Evolutionary conservation across 2,329 filamentous ascomycete species (phyloP), one percentile per base, ranked within the genome.

Genomic region (Triangularia setosa): DNA sequence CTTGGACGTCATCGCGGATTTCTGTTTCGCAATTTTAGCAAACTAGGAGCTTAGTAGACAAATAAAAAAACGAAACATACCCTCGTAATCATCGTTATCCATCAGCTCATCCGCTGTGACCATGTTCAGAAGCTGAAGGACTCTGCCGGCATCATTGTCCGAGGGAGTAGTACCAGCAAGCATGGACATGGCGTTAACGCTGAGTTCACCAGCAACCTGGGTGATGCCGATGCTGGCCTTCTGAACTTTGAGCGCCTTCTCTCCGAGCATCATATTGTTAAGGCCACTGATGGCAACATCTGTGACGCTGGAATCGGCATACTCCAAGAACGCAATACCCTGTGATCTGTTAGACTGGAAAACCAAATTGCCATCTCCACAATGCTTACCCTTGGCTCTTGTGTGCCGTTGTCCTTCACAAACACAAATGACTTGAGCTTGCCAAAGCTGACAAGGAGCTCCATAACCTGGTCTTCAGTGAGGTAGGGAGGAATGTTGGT

Each of bases 271-370:
- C 89, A 99, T 97, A 33, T 90, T 91, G 72, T 98, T 94, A 28
- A 99, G 81, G 11, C 92, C 92, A 70, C 97, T 91, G 14, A 98
- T 89, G 12, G 95, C 95, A 65, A 94, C 89, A 64, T 91, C 88
- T 24, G 95, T 97, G 44, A 86, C 84, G 8, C 83, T 75, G 7
- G 92, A 84, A 67, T 98, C 92, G 61, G 86, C 83, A 72, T 97
- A 99, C 77, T 99, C 96, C 78, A 92, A 96, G 80, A 99, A 99
- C 0, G 94, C 94, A 72, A 99, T 93, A 30, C 95, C 95, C 90
- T 97, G 69, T 30, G 21, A 58, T 25, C 28, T 60, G 68, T 79
- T 76, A 78, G 74, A 65, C 11, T 24, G n/a, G n/a, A 1, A 8
- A 23, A 25, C 7, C 16, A 59, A 21, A 12, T 61, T 35, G 35